These are phyloP conservation scores for Cordyceps cateniannulata DNA, from an alignment of 2,329 filamentous ascomycete species.

Conservation along the genomic window DNA sequence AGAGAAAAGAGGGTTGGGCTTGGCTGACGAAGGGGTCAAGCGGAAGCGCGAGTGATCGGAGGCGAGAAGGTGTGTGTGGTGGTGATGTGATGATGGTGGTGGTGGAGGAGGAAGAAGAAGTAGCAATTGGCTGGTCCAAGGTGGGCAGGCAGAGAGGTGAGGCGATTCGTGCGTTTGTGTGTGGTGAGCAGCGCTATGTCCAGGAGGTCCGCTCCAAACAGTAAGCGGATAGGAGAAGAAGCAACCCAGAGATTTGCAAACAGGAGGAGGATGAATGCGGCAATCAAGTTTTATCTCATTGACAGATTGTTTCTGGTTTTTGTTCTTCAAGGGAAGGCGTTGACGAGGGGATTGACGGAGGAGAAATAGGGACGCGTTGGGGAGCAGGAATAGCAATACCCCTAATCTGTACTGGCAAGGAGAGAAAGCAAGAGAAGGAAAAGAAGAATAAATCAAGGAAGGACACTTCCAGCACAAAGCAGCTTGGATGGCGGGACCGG, in stretches of 20 bases:
- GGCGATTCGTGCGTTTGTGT: conserved; percentile 3
- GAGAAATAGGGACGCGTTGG: background rate
- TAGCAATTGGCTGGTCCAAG: background rate
- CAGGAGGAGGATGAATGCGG: background rate
- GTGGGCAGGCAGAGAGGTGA: background rate
- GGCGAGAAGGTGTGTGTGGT: background rate
- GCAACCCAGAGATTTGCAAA: too few relatives aligned
- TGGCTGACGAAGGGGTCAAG: conserved; percentile 8
- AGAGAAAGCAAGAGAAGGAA: background rate
- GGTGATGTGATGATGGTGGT: background rate
- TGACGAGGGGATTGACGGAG: too few relatives aligned
- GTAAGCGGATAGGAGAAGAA: background rate
- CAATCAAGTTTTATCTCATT: background rate
- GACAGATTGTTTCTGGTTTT: too few relatives aligned
- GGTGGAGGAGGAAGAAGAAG: background rate
- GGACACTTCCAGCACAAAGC: background rate
- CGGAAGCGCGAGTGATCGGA: background rate
- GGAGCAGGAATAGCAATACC: background rate
- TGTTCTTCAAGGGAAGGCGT: too few relatives aligned
- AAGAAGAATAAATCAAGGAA: background rate
- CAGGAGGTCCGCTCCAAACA: background rate
- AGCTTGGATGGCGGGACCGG: conserved; percentile 1
- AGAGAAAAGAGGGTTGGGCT: conserved; percentile 4
- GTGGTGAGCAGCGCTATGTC: background rate
- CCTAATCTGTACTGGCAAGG: background rate